A percentile compares a stretch with the other conserved stretches of the same genome.
Evolutionary conservation across 2,329 filamentous ascomycete genomes (phyloP).

Genomic region (Diaporthe sp.): DNA sequence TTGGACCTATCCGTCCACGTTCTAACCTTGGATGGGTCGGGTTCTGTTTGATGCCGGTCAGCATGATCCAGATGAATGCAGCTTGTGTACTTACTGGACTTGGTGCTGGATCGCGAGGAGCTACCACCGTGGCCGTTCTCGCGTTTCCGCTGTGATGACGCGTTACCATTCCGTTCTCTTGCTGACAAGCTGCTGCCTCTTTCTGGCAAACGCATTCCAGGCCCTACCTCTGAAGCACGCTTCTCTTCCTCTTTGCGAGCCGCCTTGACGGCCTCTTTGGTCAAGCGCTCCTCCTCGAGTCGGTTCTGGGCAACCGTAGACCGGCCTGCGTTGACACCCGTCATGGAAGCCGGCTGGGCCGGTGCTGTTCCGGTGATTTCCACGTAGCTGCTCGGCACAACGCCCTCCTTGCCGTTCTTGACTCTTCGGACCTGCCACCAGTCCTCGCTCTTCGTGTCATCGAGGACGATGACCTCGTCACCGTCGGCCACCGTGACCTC

Average conservation of each 20-base stretch:
- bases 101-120: conserved; percentile 70
- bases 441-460: conserved; percentile 93
- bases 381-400: conserved; percentile 96
- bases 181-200: conserved; percentile 83
- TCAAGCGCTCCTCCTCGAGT: conserved; percentile 84
- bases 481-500: conserved; percentile 92
- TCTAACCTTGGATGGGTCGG: conserved; percentile 84
- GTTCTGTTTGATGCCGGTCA: conserved; percentile 66
- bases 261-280: conserved; percentile 81
- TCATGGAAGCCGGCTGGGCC: conserved; percentile 60
- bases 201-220: conserved; percentile 80
- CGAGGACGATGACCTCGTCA: conserved; percentile 91
- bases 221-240: conserved; percentile 78
- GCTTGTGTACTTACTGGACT: conserved; percentile 74
- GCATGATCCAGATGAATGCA: background rate
- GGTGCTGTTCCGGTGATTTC: conserved; percentile 81
- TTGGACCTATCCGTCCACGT: conserved; percentile 96
- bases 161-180: conserved; percentile 75
- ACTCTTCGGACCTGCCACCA: conserved; percentile 97
- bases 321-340: conserved; percentile 63
- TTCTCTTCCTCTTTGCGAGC: conserved; percentile 67
- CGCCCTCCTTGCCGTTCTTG: conserved; percentile 94
- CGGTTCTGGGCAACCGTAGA: conserved; percentile 83
- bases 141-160: conserved; percentile 77
- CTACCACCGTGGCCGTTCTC: conserved; percentile 73